Evolutionary conservation across 2,329 filamentous ascomycete genomes (phyloP), one percentile per base, ranked within the genome.

Genomic region (Hypoxylon sp.): DNA sequence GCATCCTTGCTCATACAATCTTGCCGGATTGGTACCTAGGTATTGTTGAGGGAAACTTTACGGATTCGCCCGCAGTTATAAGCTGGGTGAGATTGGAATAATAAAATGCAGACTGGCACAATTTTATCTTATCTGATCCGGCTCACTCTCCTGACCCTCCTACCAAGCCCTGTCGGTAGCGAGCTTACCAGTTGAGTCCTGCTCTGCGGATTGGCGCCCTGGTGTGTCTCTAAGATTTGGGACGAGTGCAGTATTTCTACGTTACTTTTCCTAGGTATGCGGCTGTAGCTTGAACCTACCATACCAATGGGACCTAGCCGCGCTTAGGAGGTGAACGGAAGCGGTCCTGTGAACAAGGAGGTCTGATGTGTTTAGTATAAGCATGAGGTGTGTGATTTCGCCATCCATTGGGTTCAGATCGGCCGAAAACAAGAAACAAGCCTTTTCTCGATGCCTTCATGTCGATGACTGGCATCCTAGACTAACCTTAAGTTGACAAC

Each of bases 401-500:
- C 6, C 17, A 2, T 1, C 30, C 17, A 35, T 27, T 35, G n/a
- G 30, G n/a, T 37, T 37, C 17, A 37, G 13, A 13, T 27, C 17
- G 17, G 3, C 44, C 3, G 27, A 6, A 48, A 17, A n/a, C 27
- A 58, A 49, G 55, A 48, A 17, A 22, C 27, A 58, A 49, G 55
- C 40, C 30, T 48, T 13, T 37, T 20, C 22, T 44, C 8, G 30
- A 46, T 11, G 20, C n/a, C n/a, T 10, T 27, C 8, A 48, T 13
- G 25, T 13, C 14, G 20, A 60, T 37, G 44, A 8, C 30, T 51
- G n/a, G 60, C n/a, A 44, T 30, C 42, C 44, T 33, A 22, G 42
- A 55, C 60, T 56, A 56, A 40, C 25, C 27, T 61, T 31, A 46
- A 54, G n/a, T 61, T 17, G 37, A 46, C 20, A 17, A 35, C 11